Evolutionary conservation across 148 eudicot genomes (phyloP), one percentile per base, ranked within the genome.

Genomic region (Spergularia bocconei): DNA sequence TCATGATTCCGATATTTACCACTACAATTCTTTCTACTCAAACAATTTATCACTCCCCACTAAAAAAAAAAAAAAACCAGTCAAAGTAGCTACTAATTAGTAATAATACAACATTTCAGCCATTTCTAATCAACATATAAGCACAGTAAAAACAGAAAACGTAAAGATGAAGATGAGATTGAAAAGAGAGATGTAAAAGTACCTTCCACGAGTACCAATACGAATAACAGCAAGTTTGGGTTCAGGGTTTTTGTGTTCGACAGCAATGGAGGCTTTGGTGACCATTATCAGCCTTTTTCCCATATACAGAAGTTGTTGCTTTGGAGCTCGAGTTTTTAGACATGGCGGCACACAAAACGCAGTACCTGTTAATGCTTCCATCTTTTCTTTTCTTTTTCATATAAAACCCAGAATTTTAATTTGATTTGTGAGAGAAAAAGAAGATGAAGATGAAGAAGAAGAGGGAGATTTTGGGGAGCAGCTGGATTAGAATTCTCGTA

Each of bases 131-230:
- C 19, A n/a, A 69, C 33, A 29, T 1, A 29, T 1, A 29, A 29
- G 2, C 33, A 29, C 33, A 29, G 33, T 29, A 29, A 29, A 29
- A 29, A 29, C 1, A 29, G 2, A 29, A 29, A 29, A 2, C 33
- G 33, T 29, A 29, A 29, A 29, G 33, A 29, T 29, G 33, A 29
- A 29, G 33, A 29, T 29, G 33, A 29, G 33, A 29, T 29, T 29
- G 60, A 1, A 66, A 63, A 59, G 33, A 1, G n/a, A n/a, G n/a
- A 41, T 41, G 56, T 36, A 79, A n/a, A 47, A 23, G 65, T 82
- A 94, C 98, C 97, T 94, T 81, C 98, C 98, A 71, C 98, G 71
- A 50, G 98, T 94, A 52, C 98, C 98, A 67, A 94, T 91, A 76
- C 96, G 81, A 51, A 94, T 67, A 19, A 94, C 85, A 15, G 98